Evolutionary conservation across 768 basidiomycete genomes (phyloP).

Genomic region (Serendipita sp.): DNA sequence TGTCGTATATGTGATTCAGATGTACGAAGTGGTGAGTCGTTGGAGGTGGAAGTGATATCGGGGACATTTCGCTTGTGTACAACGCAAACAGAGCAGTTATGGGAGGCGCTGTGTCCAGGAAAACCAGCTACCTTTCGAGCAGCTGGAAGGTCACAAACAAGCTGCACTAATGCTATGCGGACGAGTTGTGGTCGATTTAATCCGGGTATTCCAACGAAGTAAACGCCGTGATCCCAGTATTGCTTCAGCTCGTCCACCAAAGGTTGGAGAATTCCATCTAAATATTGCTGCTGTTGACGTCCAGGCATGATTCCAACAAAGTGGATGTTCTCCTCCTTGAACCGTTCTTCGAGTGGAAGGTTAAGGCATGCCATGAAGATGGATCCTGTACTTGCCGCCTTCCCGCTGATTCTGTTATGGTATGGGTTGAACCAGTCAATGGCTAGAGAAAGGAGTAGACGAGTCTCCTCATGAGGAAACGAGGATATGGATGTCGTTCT

Average conservation of each 20-base stretch:
- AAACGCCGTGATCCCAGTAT: constrained; percentile 19
- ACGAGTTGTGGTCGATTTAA: constrained; percentile 13
- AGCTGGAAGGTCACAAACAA: constrained; percentile 24
- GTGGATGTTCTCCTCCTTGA: constrained; percentile 22
- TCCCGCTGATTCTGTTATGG: constrained; percentile 17
- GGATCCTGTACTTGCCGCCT: constrained; percentile 17
- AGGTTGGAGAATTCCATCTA: constrained; percentile 20
- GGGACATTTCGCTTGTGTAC: background rate
- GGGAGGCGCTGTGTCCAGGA: constrained; percentile 11
- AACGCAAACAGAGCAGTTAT: constrained; percentile 10
- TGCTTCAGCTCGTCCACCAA: constrained; percentile 18
- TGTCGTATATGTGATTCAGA: background rate
- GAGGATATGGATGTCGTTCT: constrained; percentile 15
- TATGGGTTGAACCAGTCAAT: constrained; percentile 24
- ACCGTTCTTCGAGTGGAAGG: constrained; percentile 19
- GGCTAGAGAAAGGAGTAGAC: constrained; percentile 17
- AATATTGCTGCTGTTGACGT: constrained; percentile 19
- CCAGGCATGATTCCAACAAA: constrained; percentile 23
- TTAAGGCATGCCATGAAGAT: constrained; percentile 24
- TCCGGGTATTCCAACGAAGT: constrained; percentile 12
- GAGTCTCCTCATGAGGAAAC: background rate
- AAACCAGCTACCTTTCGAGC: constrained; percentile 11
- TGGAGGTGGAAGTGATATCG: too few species aligned
- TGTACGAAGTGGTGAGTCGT: too few species aligned
- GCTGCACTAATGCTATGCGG: constrained; percentile 16